phyloP scores from a whole-genome alignment of 441 rosid genomes.

The Cnidoscolus chayamansa region DNA sequence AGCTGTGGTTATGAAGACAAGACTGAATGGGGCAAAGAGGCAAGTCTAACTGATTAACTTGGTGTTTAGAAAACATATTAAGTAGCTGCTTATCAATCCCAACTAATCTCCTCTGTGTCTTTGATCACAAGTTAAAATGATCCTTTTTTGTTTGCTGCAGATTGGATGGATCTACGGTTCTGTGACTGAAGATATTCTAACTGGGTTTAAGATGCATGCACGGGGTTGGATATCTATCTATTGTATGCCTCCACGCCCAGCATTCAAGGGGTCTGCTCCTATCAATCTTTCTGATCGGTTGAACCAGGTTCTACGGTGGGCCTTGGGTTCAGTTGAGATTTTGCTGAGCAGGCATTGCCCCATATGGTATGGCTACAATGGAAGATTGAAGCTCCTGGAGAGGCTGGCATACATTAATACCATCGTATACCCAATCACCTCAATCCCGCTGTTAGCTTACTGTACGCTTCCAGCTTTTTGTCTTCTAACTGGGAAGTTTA shows the following conservation, averaged over 20 bases:
- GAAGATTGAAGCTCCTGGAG: constrained; percentile 75
- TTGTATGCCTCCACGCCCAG: constrained; percentile 98
- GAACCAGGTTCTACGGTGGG: constrained; percentile 99
- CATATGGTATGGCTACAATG: constrained; percentile 92
- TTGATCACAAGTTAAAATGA: neutral
- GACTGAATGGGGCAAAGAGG: constrained; percentile 99
- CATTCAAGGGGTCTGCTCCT: constrained; percentile 97
- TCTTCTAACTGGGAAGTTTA: constrained; percentile 83
- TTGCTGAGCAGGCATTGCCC: constrained; percentile 97
- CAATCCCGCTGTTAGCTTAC: constrained; percentile 85
- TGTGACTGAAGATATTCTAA: constrained; percentile 94
- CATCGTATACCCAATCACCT: constrained; percentile 87
- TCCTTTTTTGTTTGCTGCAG: constrained; percentile 32
- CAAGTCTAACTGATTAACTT: constrained; percentile 17
- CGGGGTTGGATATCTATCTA: constrained; percentile 97
- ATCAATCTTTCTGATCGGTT: constrained; percentile 97
- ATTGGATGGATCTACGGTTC: constrained; percentile 99
- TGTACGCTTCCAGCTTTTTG: constrained; percentile 92
- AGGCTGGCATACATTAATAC: constrained; percentile 90
- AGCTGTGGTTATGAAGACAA: constrained; percentile 98
- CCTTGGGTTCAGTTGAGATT: constrained; percentile 91
- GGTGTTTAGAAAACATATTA: constrained; percentile 11
- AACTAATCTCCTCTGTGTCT: neutral
- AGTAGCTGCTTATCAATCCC: neutral
- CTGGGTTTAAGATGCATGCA: constrained; percentile 98